phyloP scores from a whole-genome alignment of 768 basidiomycete genomes.

The Filobasidium wieringae region DNA sequence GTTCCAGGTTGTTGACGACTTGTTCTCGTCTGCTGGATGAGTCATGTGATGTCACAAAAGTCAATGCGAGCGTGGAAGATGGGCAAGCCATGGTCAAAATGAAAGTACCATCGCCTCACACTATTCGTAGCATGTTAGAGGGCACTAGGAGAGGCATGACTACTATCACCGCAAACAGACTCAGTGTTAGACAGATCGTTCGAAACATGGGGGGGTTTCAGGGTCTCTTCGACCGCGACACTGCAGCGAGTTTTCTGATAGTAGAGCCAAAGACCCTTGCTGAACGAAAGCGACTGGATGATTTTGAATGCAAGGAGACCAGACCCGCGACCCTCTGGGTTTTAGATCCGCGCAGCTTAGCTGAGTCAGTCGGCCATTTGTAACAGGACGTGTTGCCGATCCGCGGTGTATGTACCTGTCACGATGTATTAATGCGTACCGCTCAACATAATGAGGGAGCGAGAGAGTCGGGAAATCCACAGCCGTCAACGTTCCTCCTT shows the following conservation, averaged over 20 bases:
- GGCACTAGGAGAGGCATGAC: slow-evolving; percentile 65
- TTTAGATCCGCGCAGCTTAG: slow-evolving; percentile 66
- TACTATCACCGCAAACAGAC: slow-evolving; percentile 73
- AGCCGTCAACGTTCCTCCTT: too few species aligned
- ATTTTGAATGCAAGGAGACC: not conserved
- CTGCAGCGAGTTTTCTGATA: slow-evolving; percentile 10
- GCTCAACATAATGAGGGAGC: too few species aligned
- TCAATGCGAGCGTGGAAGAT: too few species aligned
- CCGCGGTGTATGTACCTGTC: too few species aligned
- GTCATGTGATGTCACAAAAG: too few species aligned
- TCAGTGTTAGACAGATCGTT: slow-evolving; percentile 63
- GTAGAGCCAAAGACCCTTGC: slow-evolving; percentile 17
- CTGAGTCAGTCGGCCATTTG: slow-evolving; percentile 48
- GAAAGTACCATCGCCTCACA: slow-evolving; percentile 53
- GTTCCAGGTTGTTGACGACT: too few species aligned
- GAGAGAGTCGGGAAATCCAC: too few species aligned
- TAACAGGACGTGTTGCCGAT: too few species aligned
- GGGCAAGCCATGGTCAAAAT: too few species aligned
- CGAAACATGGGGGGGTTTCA: slow-evolving; percentile 47
- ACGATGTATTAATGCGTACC: too few species aligned
- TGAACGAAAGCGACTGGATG: slow-evolving; percentile 12
- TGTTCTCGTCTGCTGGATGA: too few species aligned
- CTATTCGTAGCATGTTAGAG: slow-evolving; percentile 58
- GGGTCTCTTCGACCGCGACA: slow-evolving; percentile 17
- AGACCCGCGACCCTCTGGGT: slow-evolving; percentile 54